These are phyloP conservation scores for Coniochaeta prunicola DNA, from an alignment of 2,329 filamentous ascomycete species.

Conservation along the genomic window DNA sequence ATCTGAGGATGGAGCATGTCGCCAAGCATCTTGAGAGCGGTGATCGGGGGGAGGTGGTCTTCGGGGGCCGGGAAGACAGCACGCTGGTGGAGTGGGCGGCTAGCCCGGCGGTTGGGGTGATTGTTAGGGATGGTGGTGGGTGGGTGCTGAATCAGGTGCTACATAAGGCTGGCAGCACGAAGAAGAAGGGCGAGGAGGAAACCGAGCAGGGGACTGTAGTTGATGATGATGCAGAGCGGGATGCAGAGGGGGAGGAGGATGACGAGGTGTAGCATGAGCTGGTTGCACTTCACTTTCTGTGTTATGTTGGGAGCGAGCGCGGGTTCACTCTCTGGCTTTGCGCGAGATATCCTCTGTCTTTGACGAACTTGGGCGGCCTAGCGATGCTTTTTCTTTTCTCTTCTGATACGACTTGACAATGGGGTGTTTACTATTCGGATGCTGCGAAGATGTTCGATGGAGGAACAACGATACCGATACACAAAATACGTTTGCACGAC, in stretches of 20 bases:
- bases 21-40: slow-evolving; percentile 67
- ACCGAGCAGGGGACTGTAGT: neutral
- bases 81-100: slow-evolving; percentile 34
- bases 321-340: neutral
- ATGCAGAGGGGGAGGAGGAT: slow-evolving; percentile 1
- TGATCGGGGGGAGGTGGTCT: slow-evolving; percentile 25
- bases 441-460: neutral
- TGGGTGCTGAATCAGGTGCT: slow-evolving; percentile 28
- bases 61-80: slow-evolving; percentile 30
- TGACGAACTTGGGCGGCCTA: neutral
- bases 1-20: slow-evolving; percentile 80
- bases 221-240: neutral
- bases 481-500: neutral
- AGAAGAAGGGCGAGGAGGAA: neutral
- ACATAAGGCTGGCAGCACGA: neutral
- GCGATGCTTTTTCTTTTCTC: neutral
- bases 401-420: neutral
- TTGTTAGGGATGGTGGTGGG: slow-evolving; percentile 14
- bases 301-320: neutral
- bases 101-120: slow-evolving; percentile 27
- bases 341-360: neutral
- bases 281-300: neutral
- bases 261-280: neutral
- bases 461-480: neutral
- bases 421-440: neutral